Percentiles rank a stretch among this genome's conserved stretches.
Conservation (phyloP, 495 filamentous ascomycete genomes). For the Talaromyces wortmannii region DNA sequence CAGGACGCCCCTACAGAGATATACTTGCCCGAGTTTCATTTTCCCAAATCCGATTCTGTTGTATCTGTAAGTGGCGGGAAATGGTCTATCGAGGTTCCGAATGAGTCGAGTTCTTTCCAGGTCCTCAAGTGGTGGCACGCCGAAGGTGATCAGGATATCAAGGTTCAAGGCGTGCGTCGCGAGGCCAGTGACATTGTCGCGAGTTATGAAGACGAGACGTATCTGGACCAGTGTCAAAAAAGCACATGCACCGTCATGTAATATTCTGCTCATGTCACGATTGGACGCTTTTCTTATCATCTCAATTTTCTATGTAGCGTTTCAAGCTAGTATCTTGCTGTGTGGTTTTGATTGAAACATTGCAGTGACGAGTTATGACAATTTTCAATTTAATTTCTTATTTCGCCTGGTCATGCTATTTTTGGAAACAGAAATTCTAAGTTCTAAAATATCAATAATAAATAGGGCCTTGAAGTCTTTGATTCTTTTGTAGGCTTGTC, state of each 20-base stretch:
- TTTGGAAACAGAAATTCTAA: too few relatives aligned
- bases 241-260: conserved; percentile 48
- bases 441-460: too few relatives aligned
- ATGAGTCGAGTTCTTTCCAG: conserved; percentile 61
- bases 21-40: conserved; percentile 89
- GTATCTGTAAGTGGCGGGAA: conserved; percentile 80
- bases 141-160: conserved; percentile 74
- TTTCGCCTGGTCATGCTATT: too few relatives aligned
- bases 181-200: conserved; percentile 37
- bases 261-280: not conserved
- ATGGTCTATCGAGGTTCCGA: conserved; percentile 73
- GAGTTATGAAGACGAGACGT: conserved; percentile 51
- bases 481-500: too few relatives aligned
- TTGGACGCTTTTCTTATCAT: too few relatives aligned
- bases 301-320: not conserved
- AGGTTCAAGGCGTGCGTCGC: conserved; percentile 65
- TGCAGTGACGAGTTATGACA: not conserved
- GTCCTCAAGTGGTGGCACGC: conserved; percentile 86
- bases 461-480: too few relatives aligned
- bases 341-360: not conserved
- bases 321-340: not conserved
- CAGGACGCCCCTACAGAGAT: conserved; percentile 71
- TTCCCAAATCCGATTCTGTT: conserved; percentile 61
- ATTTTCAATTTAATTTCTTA: not conserved
- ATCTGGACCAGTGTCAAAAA: conserved; percentile 53